phyloP scores from a whole-genome alignment of 1,284 basidiomycete genomes.

The Moesziomyces sp. region DNA sequence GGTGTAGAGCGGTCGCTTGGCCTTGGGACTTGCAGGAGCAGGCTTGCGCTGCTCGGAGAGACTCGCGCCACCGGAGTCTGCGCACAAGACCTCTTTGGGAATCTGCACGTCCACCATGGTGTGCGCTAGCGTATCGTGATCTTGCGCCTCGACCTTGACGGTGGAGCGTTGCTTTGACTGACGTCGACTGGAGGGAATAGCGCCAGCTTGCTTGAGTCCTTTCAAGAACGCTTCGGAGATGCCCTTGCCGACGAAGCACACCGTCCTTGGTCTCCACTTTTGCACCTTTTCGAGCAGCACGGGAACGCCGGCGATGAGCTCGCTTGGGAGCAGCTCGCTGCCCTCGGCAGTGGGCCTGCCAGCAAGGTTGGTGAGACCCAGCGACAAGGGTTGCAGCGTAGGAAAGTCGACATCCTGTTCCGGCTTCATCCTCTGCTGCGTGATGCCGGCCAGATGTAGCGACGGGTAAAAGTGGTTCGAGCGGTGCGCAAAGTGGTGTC shows the following conservation, averaged over 20 bases:
- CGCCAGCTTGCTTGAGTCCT: slow-evolving; percentile 31
- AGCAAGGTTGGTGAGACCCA: slow-evolving; percentile 46
- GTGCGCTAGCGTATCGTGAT: background rate
- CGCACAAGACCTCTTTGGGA: slow-evolving; percentile 7
- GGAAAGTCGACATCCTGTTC: slow-evolving; percentile 42
- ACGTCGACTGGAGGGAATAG: slow-evolving; percentile 2
- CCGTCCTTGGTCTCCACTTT: slow-evolving; percentile 32
- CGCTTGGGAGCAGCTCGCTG: slow-evolving; percentile 33
- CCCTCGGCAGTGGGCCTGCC: slow-evolving; percentile 46
- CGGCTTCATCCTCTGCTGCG: slow-evolving; percentile 33
- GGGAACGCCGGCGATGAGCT: slow-evolving; percentile 45
- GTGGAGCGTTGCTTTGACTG: no score
- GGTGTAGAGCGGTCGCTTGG: slow-evolving; percentile 26
- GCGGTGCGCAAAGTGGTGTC: slow-evolving; percentile 48
- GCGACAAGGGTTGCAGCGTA: slow-evolving; percentile 21
- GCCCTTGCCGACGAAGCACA: slow-evolving; percentile 49
- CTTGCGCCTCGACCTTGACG: slow-evolving; percentile 3
- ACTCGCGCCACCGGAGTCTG: background rate
- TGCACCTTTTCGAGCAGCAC: slow-evolving; percentile 32
- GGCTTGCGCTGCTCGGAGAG: background rate
- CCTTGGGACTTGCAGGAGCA: background rate
- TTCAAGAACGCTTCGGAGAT: slow-evolving; percentile 43
- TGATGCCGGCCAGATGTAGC: slow-evolving; percentile 41
- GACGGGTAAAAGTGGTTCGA: slow-evolving; percentile 54
- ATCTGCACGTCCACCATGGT: background rate